Conservation (phyloP, 2,329 filamentous ascomycete species). For the Orbilia quercus region DNA sequence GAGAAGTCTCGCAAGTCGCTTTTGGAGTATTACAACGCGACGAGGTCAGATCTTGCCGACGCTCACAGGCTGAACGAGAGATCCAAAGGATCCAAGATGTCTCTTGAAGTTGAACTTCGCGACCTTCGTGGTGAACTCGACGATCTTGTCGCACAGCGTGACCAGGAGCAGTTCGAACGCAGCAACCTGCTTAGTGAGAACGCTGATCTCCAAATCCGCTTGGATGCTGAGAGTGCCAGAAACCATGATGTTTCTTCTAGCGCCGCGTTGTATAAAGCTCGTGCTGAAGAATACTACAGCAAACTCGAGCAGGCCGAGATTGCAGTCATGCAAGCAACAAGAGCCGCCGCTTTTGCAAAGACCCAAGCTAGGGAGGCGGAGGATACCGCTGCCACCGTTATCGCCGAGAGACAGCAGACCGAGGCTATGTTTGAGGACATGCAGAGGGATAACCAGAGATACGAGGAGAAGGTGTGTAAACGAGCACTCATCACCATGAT, state of each 20-base stretch:
- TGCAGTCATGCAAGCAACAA: conserved; percentile 87
- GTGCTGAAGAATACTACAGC: conserved; percentile 95
- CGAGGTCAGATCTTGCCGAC: conserved; percentile 84
- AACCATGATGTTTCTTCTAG: conserved; percentile 84
- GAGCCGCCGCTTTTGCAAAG: conserved; percentile 94
- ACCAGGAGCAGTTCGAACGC: conserved; percentile 88
- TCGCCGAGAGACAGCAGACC: conserved; percentile 92
- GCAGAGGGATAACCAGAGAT: conserved; percentile 86
- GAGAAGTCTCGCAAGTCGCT: conserved; percentile 86
- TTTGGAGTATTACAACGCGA: conserved; percentile 84
- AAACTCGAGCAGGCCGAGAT: conserved; percentile 98
- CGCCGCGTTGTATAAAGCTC: conserved; percentile 86
- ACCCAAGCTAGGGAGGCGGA: conserved; percentile 89
- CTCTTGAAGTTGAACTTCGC: conserved; percentile 85
- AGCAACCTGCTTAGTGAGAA: conserved; percentile 91
- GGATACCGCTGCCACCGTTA: conserved; percentile 86
- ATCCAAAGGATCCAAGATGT: conserved; percentile 81
- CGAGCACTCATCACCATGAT: not conserved
- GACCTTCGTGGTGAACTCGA: conserved; percentile 85
- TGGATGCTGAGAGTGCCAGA: conserved; percentile 88
- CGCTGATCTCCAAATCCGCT: conserved; percentile 88
- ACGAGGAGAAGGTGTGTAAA: conserved; percentile 75
- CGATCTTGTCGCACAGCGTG: conserved; percentile 79
- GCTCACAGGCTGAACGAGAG: conserved; percentile 88
- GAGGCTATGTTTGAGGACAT: conserved; percentile 88